Conservation (phyloP, 1,139 yeast genomes). For the Candida tropicalis region DNA sequence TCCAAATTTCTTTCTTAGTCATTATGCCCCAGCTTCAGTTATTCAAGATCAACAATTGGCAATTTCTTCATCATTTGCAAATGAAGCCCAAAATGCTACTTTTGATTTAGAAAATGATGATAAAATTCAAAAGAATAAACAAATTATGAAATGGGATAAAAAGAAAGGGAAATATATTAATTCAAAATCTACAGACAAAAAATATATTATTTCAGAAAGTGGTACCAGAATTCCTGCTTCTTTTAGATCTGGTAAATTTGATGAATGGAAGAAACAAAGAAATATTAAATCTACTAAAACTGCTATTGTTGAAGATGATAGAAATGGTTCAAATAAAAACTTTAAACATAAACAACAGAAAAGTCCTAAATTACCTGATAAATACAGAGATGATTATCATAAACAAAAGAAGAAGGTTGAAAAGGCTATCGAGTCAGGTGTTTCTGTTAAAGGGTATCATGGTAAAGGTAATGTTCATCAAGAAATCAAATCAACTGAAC, state of each 20-base stretch:
- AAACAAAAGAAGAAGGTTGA: slow-evolving; percentile 82
- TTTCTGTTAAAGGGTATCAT: slow-evolving; percentile 69
- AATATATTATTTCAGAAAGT: slow-evolving; percentile 90
- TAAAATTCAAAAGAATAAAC: slow-evolving; percentile 61
- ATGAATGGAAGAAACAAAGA: slow-evolving; percentile 83
- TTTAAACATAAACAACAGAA: slow-evolving; percentile 74
- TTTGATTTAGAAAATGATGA: slow-evolving; percentile 88
- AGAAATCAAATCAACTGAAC: slow-evolving; percentile 70
- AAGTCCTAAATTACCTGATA: slow-evolving; percentile 91
- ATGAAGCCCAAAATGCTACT: slow-evolving; percentile 80
- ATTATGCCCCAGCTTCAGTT: slow-evolving; percentile 80
- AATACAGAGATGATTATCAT: slow-evolving; percentile 82
- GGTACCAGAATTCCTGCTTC: slow-evolving; percentile 95
- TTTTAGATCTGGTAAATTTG: slow-evolving; percentile 87
- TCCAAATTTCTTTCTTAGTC: slow-evolving; percentile 83
- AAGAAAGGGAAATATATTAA: slow-evolving; percentile 91
- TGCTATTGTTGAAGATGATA: slow-evolving; percentile 25
- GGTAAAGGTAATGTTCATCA: slow-evolving; percentile 51
- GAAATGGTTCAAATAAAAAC: slow-evolving; percentile 40
- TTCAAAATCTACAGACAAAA: slow-evolving; percentile 76
- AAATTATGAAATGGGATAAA: slow-evolving; percentile 89
- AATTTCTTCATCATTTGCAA: slow-evolving; percentile 68
- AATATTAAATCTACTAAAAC: slow-evolving; percentile 47
- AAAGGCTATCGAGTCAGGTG: slow-evolving; percentile 78
- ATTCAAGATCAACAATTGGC: slow-evolving; percentile 84